A percentile compares a stretch with the other conserved stretches of the same genome.
These are phyloP conservation scores for Acrocalymma vagum DNA, from an alignment of 2,329 filamentous ascomycete genomes.

Conservation along the genomic window DNA sequence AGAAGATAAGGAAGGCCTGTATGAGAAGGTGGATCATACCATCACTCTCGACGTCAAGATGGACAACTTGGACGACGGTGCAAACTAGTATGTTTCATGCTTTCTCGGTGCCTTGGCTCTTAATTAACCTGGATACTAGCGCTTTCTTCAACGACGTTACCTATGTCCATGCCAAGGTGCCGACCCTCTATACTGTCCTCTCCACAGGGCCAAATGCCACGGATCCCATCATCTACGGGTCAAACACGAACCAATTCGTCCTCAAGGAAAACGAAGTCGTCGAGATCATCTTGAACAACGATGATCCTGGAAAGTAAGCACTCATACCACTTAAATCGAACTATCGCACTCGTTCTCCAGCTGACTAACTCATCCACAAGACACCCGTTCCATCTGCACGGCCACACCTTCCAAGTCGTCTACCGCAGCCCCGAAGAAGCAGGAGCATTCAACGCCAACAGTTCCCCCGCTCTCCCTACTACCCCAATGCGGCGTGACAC, in stretches of 20 bases:
- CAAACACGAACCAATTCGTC: constrained; percentile 67
- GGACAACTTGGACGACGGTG: constrained; percentile 73
- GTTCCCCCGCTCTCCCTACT: constrained; percentile 27
- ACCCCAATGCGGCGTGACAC: constrained; percentile 62
- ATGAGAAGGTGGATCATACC: constrained; percentile 68
- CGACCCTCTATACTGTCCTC: constrained; percentile 79
- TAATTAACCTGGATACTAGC: constrained; percentile 26
- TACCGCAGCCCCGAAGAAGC: constrained; percentile 42
- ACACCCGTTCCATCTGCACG: constrained; percentile 77
- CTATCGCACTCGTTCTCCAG: constrained; percentile 67
- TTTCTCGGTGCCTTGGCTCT: background rate
- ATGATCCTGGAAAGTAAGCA: constrained; percentile 65
- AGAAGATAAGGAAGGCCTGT: constrained; percentile 68
- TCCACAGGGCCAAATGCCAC: constrained; percentile 62
- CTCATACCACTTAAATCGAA: constrained; percentile 73
- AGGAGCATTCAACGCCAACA: constrained; percentile 59
- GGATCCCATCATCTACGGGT: constrained; percentile 56
- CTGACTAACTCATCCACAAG: constrained; percentile 8
- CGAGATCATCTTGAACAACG: constrained; percentile 80
- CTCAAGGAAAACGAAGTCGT: constrained; percentile 73
- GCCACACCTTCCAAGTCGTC: constrained; percentile 48
- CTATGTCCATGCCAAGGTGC: constrained; percentile 78
- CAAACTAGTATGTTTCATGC: constrained; percentile 63
- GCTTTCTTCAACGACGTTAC: constrained; percentile 75
- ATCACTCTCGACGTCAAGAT: constrained; percentile 69